Conservation (phyloP, 2,329 filamentous ascomycete species). For the Ascochyta rabiei region DNA sequence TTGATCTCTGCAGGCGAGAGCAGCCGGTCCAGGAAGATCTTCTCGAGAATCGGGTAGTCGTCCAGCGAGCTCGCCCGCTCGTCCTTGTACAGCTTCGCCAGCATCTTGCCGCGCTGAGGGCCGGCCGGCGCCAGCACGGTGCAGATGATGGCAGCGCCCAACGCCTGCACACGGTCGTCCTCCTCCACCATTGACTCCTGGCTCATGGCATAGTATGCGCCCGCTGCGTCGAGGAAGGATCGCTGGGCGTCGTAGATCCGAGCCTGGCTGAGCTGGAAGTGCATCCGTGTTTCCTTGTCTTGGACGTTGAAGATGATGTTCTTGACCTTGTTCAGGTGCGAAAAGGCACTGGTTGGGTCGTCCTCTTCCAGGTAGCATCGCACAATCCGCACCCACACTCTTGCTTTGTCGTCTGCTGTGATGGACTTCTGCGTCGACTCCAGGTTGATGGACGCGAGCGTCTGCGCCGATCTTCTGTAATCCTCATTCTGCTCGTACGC, state of each 20-base stretch:
- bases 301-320: constrained; percentile 82
- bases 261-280: constrained; percentile 90
- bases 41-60: constrained; percentile 89
- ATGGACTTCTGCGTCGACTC: constrained; percentile 88
- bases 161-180: constrained; percentile 81
- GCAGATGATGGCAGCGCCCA: constrained; percentile 87
- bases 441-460: constrained; percentile 82
- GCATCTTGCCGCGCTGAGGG: constrained; percentile 76
- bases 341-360: constrained; percentile 82
- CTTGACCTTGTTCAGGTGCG: constrained; percentile 93
- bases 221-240: constrained; percentile 84
- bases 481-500: constrained; percentile 85
- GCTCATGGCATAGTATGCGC: constrained; percentile 87
- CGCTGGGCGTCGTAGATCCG: constrained; percentile 91
- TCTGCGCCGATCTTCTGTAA: constrained; percentile 76
- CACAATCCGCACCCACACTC: constrained; percentile 91
- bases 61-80: constrained; percentile 77
- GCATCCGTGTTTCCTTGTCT: constrained; percentile 75
- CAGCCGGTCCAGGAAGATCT: constrained; percentile 93
- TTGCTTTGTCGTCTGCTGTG: constrained; percentile 79
- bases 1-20: constrained; percentile 81
- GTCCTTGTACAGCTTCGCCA: constrained; percentile 91
- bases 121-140: constrained; percentile 92
- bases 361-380: constrained; percentile 93
- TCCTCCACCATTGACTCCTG: constrained; percentile 80